Evolutionary conservation across 2,329 filamentous ascomycete genomes (phyloP).

Genomic region (Botrytis paeoniae): DNA sequence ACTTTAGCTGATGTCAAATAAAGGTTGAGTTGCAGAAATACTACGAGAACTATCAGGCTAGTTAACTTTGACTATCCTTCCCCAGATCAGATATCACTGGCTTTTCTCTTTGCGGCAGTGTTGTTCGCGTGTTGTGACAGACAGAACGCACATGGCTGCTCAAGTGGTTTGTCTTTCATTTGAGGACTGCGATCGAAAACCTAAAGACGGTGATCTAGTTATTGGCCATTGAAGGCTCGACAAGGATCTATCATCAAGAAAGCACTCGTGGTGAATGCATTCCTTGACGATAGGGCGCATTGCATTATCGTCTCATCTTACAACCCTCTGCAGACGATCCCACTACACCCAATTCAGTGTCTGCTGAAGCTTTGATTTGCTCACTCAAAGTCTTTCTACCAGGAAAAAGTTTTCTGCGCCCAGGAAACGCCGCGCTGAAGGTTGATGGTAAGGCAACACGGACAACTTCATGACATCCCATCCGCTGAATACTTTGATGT

Average conservation of each 20-base stretch:
- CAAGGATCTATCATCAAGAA: neutral
- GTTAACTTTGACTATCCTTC: neutral
- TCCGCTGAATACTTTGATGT: neutral
- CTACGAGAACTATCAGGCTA: neutral
- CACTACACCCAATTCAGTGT: neutral
- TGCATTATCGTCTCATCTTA: neutral
- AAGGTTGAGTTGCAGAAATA: neutral
- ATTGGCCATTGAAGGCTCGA: neutral
- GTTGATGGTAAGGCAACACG: neutral
- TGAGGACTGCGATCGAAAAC: neutral
- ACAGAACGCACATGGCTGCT: neutral
- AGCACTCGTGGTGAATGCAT: neutral
- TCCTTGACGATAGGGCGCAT: neutral
- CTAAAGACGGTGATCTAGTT: neutral
- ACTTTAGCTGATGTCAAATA: neutral
- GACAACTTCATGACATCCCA: neutral
- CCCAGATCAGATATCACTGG: neutral
- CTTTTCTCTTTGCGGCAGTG: neutral
- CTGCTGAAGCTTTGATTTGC: too few relatives aligned
- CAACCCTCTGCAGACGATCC: neutral
- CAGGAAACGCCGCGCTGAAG: too few relatives aligned
- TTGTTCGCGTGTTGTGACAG: neutral
- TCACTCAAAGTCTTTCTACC: neutral
- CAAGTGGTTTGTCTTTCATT: neutral
- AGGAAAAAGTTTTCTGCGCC: neutral